Conservation (phyloP, 768 basidiomycete species). For the Mycena rosella region DNA sequence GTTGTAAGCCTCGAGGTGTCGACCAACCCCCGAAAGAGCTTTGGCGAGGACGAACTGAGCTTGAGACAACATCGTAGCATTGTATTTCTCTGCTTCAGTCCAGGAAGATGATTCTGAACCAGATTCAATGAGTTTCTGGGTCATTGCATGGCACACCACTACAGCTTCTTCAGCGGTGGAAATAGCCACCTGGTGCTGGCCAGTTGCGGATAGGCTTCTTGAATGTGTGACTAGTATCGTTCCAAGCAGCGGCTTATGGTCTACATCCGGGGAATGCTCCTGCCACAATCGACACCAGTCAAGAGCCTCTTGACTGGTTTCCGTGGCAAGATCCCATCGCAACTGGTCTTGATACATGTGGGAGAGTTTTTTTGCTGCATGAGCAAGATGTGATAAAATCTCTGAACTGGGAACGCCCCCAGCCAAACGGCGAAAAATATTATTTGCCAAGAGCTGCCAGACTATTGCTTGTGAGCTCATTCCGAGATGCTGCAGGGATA, state of each 20-base stretch:
- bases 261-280: neutral
- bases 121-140: too few relatives aligned
- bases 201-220: neutral
- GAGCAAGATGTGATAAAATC: neutral
- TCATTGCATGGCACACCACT: neutral
- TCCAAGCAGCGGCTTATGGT: neutral
- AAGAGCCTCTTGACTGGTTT: neutral
- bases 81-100: neutral
- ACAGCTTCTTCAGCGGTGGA: constrained; percentile 14
- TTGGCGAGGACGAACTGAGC: neutral
- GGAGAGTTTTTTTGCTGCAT: neutral
- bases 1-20: neutral
- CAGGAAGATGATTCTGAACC: neutral
- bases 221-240: neutral
- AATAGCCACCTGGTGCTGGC: neutral
- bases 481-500: neutral
- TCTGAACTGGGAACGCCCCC: neutral
- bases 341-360: neutral
- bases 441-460: neutral
- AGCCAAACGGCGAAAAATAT: neutral
- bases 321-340: neutral
- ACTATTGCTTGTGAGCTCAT: neutral
- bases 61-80: neutral
- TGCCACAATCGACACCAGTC: neutral
- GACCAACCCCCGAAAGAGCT: neutral